Percentiles rank a stretch among this genome's conserved stretches.
Evolutionary conservation across 2,329 filamentous ascomycete species (phyloP).

Genomic region (Hypoxylon rubiginosum): DNA sequence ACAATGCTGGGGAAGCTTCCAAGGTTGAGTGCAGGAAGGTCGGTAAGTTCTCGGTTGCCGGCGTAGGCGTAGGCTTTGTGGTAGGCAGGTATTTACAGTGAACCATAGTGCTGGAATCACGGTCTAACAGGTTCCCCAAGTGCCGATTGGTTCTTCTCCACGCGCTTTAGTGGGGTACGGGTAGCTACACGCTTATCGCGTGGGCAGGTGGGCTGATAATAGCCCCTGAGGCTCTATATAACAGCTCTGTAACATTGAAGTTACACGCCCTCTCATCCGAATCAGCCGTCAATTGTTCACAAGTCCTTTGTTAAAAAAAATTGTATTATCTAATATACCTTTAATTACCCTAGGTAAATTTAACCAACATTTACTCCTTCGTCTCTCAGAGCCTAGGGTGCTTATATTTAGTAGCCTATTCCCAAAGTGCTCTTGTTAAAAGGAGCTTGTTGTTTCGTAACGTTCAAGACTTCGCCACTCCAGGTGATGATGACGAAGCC

Average conservation of each 20-base stretch:
- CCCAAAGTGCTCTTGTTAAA: neutral
- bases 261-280: constrained; percentile 16
- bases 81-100: constrained; percentile 13
- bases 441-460: neutral
- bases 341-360: neutral
- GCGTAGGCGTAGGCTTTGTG: neutral
- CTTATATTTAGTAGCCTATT: neutral
- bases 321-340: too few species aligned
- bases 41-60: neutral
- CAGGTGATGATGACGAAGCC: constrained; percentile 19
- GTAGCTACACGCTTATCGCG: constrained; percentile 7
- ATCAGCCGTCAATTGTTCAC: constrained; percentile 23
- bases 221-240: constrained; percentile 3
- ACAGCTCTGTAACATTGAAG: too few species aligned
- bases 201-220: neutral
- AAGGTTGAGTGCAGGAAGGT: neutral
- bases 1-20: neutral
- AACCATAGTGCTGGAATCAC: constrained; percentile 34
- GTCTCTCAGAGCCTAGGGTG: neutral
- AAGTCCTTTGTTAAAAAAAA: neutral
- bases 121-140: constrained; percentile 7
- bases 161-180: constrained; percentile 2
- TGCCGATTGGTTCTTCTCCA: constrained; percentile 35
- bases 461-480: neutral
- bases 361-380: neutral